These are phyloP conservation scores for Colletotrichum sp. DNA, from an alignment of 2,329 filamentous ascomycete genomes.

Conservation along the genomic window DNA sequence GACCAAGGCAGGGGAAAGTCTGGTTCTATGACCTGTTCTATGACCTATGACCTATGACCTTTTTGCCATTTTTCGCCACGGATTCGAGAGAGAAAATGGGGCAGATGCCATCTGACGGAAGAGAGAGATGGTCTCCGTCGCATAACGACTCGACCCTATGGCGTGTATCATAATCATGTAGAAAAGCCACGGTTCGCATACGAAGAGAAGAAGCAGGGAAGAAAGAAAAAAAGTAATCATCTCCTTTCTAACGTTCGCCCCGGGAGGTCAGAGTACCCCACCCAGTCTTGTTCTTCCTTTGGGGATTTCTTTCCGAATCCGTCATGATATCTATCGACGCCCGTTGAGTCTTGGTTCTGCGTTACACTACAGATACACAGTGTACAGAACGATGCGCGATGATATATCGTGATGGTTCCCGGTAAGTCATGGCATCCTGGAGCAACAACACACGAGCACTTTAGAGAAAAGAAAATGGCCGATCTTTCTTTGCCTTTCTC, in stretches of 20 bases:
- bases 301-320: background rate
- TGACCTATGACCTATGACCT: background rate
- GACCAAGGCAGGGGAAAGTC: background rate
- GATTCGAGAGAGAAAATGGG: background rate
- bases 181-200: background rate
- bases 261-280: background rate
- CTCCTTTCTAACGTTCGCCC: background rate
- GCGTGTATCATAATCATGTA: background rate
- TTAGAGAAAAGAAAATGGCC: background rate
- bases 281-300: background rate
- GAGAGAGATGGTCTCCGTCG: background rate
- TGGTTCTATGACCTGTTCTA: background rate
- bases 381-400: background rate
- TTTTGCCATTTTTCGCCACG: background rate
- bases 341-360: background rate
- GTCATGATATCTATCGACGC: background rate
- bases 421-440: background rate
- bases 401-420: background rate
- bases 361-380: background rate
- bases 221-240: background rate
- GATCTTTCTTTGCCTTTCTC: background rate
- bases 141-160: background rate
- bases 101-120: background rate
- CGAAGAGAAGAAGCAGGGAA: background rate
- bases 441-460: background rate